Percentiles rank a stretch among this genome's conserved stretches.
phyloP scores from a whole-genome alignment of 1,284 basidiomycete species.

The Fomitopsis palustris region DNA sequence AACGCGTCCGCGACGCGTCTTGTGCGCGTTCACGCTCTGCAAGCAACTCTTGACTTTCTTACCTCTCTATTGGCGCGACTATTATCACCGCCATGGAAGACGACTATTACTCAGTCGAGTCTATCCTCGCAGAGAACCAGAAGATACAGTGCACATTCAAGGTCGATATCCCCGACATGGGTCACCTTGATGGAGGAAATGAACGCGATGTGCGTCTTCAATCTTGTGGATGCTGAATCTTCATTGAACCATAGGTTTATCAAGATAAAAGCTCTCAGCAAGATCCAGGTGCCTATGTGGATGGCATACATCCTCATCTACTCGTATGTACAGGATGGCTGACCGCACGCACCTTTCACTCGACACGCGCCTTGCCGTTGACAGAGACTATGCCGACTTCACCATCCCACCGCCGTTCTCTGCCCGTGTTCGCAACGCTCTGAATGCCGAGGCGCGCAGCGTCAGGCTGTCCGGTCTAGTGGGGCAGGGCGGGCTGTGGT shows the following conservation, averaged over 20 bases:
- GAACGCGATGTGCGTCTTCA: slow-evolving; percentile 66
- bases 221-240: background rate
- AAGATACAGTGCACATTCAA: slow-evolving; percentile 91
- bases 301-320: slow-evolving; percentile 79
- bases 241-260: background rate
- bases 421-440: slow-evolving; percentile 73
- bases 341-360: background rate
- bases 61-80: background rate
- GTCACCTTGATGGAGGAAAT: slow-evolving; percentile 80
- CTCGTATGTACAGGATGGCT: slow-evolving; percentile 66
- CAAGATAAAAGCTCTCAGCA: slow-evolving; percentile 71
- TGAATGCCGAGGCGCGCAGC: slow-evolving; percentile 80
- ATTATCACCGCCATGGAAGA: slow-evolving; percentile 56
- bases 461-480: slow-evolving; percentile 79
- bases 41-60: background rate
- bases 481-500: slow-evolving; percentile 87
- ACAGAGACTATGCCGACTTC: slow-evolving; percentile 83
- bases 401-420: slow-evolving; percentile 77
- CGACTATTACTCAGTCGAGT: slow-evolving; percentile 85
- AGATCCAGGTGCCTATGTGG: slow-evolving; percentile 84
- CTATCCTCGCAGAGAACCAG: slow-evolving; percentile 89
- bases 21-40: slow-evolving; percentile 1
- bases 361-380: background rate
- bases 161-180: slow-evolving; percentile 80
- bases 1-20: slow-evolving; percentile 14